These are phyloP conservation scores for Capsicum chinense DNA, from an alignment of 257 asterid genomes.

Conservation along the genomic window DNA sequence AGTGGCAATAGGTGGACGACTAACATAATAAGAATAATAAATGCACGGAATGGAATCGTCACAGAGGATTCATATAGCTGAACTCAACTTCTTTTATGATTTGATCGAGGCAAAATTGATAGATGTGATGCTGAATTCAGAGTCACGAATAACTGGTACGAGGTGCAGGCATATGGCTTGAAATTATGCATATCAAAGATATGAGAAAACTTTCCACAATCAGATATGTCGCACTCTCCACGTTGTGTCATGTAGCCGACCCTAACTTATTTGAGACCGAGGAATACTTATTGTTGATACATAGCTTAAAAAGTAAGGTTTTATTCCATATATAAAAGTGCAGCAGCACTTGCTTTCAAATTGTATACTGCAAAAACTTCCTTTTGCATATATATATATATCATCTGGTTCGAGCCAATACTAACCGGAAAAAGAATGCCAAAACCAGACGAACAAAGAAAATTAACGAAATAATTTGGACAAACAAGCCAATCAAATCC, in stretches of 20 bases:
- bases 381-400: neutral
- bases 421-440: neutral
- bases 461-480: neutral
- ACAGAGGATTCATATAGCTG: neutral
- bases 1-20: neutral
- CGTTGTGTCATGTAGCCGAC: neutral
- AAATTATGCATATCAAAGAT: neutral
- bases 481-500: constrained; percentile 8
- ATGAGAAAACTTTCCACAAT: neutral
- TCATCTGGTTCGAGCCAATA: neutral
- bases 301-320: neutral
- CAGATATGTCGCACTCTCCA: neutral
- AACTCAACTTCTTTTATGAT: neutral
- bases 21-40: neutral
- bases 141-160: neutral
- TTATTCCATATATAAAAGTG: neutral
- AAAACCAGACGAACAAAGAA: neutral
- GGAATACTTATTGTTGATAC: neutral
- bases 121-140: neutral
- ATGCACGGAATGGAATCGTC: neutral
- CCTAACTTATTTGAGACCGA: too few relatives aligned
- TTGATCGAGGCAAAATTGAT: neutral
- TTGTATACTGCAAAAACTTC: neutral
- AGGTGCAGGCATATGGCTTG: constrained; percentile 4
- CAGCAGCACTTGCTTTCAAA: constrained; percentile 6